Conservation (phyloP, 176 grass and related monocot genomes). For the Triticum urartu region DNA sequence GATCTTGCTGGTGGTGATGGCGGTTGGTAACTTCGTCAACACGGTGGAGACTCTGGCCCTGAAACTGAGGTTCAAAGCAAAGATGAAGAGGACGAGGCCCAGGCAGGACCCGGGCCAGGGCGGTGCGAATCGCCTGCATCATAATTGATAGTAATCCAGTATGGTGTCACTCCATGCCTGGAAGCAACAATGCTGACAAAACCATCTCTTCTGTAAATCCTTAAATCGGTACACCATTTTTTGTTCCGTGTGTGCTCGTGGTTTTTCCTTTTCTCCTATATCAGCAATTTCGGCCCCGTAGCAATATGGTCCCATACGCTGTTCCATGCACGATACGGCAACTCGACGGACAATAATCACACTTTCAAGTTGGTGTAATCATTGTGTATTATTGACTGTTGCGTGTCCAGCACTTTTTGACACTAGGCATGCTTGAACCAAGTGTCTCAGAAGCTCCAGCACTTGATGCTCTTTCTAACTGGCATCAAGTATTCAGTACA, state of each 20-base stretch:
- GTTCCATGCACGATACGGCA: not conserved
- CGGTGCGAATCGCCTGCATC: conserved; percentile 23
- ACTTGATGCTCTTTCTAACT: not conserved
- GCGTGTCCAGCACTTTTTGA: not conserved
- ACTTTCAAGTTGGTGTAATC: not conserved
- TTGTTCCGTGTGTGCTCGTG: not conserved
- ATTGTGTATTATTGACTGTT: not conserved
- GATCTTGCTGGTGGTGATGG: conserved; percentile 87
- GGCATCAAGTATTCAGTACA: not conserved
- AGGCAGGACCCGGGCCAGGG: conserved; percentile 46
- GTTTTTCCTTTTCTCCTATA: not conserved
- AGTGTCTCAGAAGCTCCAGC: not conserved
- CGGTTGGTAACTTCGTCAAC: conserved; percentile 83
- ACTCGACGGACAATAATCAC: not conserved
- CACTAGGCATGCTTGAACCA: not conserved
- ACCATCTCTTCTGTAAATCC: conserved; percentile 45
- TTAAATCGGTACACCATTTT: conserved; percentile 30
- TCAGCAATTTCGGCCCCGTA: not conserved
- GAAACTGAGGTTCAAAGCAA: conserved; percentile 83
- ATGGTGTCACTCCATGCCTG: not conserved
- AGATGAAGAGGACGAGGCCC: conserved; percentile 74
- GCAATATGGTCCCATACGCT: not conserved
- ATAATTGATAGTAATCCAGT: conserved; percentile 25
- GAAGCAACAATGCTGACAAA: conserved; percentile 25
- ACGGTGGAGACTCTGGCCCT: conserved; percentile 71